Evolutionary conservation across 371 early-diverging fungal genomes (phyloP).

Genomic region (Funneliformis caledonium): DNA sequence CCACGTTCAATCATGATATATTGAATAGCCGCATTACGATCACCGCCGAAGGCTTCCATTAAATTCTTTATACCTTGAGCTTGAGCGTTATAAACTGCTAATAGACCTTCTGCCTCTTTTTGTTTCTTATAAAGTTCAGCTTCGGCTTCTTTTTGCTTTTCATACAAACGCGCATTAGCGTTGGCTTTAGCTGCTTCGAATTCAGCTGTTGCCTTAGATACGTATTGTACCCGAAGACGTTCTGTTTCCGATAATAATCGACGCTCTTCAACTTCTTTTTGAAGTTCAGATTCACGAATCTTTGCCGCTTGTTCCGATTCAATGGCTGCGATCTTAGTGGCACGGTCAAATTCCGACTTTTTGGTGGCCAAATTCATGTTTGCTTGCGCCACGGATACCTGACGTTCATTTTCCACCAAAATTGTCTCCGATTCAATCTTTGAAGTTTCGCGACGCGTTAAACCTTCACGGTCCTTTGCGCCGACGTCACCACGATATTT

Average conservation of each 20-base stretch:
- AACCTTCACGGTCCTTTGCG: conserved; percentile 52
- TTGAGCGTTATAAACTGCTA: conserved; percentile 47
- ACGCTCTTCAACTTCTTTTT: conserved; percentile 50
- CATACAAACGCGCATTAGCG: conserved; percentile 48
- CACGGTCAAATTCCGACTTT: conserved; percentile 46
- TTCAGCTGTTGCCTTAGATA: conserved; percentile 54
- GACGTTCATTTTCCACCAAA: conserved; percentile 52
- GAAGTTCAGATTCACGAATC: conserved; percentile 51
- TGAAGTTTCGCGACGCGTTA: conserved; percentile 44
- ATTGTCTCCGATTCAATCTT: conserved; percentile 52
- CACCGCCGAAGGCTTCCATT: conserved; percentile 47
- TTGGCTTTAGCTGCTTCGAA: conserved; percentile 50
- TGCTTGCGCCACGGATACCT: conserved; percentile 49
- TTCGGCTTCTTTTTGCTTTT: conserved; percentile 44
- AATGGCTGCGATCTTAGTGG: conserved; percentile 53
- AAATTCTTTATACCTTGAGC: conserved; percentile 48
- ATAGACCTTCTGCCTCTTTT: conserved; percentile 47
- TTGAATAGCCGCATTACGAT: conserved; percentile 46
- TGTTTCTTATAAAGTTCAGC: conserved; percentile 44
- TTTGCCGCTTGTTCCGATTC: conserved; percentile 52
- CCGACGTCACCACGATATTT: conserved; percentile 53
- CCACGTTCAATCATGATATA: conserved; percentile 60
- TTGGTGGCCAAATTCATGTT: conserved; percentile 47
- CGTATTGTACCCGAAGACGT: conserved; percentile 48
- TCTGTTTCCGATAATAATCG: conserved; percentile 51